These are phyloP conservation scores for Leptographium radiaticola DNA, from an alignment of 2,329 filamentous ascomycete genomes.

Conservation along the genomic window DNA sequence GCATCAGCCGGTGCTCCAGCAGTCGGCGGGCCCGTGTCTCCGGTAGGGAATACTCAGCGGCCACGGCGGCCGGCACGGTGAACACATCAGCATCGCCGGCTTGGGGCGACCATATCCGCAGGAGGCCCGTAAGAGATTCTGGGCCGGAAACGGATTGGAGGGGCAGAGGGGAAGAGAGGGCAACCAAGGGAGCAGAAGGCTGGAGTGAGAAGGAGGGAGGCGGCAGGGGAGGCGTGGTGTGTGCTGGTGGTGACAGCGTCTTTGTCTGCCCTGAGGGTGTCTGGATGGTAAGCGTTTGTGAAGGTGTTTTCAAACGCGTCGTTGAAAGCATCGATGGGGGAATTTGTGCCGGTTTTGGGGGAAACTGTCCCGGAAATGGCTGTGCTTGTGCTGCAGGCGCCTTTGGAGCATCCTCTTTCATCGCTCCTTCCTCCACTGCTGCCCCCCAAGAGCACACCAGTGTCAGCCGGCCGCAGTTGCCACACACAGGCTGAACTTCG, in stretches of 20 bases:
- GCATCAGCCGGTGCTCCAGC: conserved; percentile 17
- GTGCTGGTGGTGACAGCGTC: too few species aligned
- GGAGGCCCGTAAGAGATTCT: conserved; percentile 3
- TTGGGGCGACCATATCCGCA: conserved; percentile 5
- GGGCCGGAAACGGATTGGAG: background rate
- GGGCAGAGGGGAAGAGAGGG: too few species aligned
- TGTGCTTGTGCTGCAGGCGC: too few species aligned
- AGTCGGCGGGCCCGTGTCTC: conserved; percentile 14
- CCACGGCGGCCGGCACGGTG: background rate
- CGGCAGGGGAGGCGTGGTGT: background rate
- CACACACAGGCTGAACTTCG: conserved; percentile 14
- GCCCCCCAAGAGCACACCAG: conserved; percentile 13
- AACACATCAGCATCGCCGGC: background rate
- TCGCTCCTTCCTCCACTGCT: background rate
- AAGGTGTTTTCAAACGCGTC: too few species aligned
- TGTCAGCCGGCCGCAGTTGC: conserved; percentile 14
- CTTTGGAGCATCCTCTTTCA: too few species aligned
- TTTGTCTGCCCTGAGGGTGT: too few species aligned
- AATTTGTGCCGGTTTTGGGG: too few species aligned
- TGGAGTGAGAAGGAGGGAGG: background rate
- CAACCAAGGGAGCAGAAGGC: background rate
- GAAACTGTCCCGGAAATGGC: too few species aligned
- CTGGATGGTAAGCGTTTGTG: too few species aligned
- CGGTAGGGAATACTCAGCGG: conserved; percentile 8
- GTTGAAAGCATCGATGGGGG: too few species aligned